Evolutionary conservation across 1,284 basidiomycete genomes (phyloP).

Genomic region (Marasmius tenuissimus): DNA sequence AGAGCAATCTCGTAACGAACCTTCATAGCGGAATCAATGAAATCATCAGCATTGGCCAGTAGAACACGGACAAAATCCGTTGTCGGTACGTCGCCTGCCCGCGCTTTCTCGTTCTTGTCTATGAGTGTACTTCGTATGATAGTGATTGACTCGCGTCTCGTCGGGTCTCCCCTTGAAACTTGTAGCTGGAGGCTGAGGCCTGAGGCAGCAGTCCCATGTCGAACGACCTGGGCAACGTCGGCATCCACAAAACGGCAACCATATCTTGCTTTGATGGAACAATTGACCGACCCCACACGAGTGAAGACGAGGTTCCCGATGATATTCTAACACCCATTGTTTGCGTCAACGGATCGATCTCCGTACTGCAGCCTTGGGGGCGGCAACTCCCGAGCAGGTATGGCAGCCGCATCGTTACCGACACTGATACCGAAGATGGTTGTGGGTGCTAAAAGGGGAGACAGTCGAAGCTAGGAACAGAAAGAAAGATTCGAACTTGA

Average conservation of each 20-base stretch:
- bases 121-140: constrained; percentile 42
- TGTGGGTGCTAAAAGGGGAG: constrained; percentile 33
- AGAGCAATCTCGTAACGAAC: constrained; percentile 21
- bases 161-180: too few species aligned
- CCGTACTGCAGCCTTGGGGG: constrained; percentile 58
- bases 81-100: constrained; percentile 23
- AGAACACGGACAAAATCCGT: constrained; percentile 66
- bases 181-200: not conserved
- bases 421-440: constrained; percentile 57
- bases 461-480: too few species aligned
- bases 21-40: constrained; percentile 75
- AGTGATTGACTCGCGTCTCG: constrained; percentile 42
- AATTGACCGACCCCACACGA: constrained; percentile 40
- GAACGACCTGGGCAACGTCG: constrained; percentile 40
- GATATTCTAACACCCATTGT: too few species aligned
- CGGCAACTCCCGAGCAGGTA: constrained; percentile 62
- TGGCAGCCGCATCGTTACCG: constrained; percentile 52
- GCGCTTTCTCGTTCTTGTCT: constrained; percentile 22
- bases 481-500: too few species aligned
- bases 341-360: constrained; percentile 39
- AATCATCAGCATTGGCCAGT: constrained; percentile 62
- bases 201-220: constrained; percentile 30
- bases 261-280: constrained; percentile 30
- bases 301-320: constrained; percentile 61
- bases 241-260: constrained; percentile 50